Percentiles rank a stretch among this genome's conserved stretches.
These are phyloP conservation scores for Trifolium dubium DNA, from an alignment of 306 rosid genomes.

Conservation along the genomic window DNA sequence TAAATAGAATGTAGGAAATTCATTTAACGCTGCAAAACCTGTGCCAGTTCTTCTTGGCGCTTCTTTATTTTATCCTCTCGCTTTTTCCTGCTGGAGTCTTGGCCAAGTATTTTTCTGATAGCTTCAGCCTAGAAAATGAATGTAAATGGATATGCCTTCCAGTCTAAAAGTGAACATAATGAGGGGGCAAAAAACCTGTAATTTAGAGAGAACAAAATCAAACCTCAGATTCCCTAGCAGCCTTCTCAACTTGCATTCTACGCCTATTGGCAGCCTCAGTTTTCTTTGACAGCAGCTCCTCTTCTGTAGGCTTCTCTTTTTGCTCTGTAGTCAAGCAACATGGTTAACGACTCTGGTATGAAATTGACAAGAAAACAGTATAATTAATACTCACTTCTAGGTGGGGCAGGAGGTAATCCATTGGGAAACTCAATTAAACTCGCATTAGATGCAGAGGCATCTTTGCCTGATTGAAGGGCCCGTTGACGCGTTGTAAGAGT, in stretches of 20 bases:
- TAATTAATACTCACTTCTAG: conserved; percentile 78
- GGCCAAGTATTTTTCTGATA: conserved; percentile 94
- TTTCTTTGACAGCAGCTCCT: conserved; percentile 89
- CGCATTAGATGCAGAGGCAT: conserved; percentile 65
- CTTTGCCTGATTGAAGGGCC: conserved; percentile 91
- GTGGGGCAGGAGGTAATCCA: conserved; percentile 91
- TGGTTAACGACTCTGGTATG: conserved; percentile 35
- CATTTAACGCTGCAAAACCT: conserved; percentile 53
- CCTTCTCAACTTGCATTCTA: conserved; percentile 87
- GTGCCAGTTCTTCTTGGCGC: conserved; percentile 90
- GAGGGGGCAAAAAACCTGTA: conserved; percentile 4
- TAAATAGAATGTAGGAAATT: conserved; percentile 12
- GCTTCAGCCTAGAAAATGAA: conserved; percentile 78
- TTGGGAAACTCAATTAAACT: conserved; percentile 91
- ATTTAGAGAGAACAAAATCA: conserved; percentile 33
- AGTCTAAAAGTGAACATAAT: conserved; percentile 18
- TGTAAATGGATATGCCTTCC: conserved; percentile 26
- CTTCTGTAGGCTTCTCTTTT: conserved; percentile 84
- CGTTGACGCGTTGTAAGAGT: conserved; percentile 87
- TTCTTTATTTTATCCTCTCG: conserved; percentile 88
- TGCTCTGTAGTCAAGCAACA: conserved; percentile 62
- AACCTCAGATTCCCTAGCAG: conserved; percentile 93
- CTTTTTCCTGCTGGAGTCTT: conserved; percentile 94
- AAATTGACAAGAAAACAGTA: conserved; percentile 32
- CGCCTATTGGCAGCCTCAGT: conserved; percentile 97